A percentile compares a stretch with the other conserved stretches of the same genome.
phyloP scores from a whole-genome alignment of 2,329 filamentous ascomycete species.

The Paramyrothecium roridum region DNA sequence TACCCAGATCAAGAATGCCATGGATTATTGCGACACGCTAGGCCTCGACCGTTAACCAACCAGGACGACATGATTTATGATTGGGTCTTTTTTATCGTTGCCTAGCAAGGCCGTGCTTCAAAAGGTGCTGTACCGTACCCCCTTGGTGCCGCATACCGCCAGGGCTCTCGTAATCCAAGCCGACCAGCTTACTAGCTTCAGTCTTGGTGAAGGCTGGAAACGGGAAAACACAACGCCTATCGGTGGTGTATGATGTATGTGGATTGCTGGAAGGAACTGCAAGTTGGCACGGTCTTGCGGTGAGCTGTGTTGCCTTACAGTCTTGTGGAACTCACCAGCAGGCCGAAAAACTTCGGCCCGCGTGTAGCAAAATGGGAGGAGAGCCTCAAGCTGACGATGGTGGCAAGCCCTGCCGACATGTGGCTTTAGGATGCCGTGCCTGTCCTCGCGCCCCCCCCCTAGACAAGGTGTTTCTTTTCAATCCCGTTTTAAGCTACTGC shows the following conservation, averaged over 20 bases:
- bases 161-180: not conserved
- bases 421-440: no score
- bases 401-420: no score
- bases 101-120: not conserved
- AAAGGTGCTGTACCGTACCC: not conserved
- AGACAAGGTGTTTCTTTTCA: not conserved
- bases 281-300: not conserved
- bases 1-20: no score
- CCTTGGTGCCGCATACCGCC: not conserved
- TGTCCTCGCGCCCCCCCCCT: no score
- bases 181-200: not conserved
- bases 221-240: not conserved
- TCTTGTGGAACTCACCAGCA: no score
- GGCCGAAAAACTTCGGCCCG: no score
- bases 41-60: no score
- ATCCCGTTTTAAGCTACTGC: not conserved
- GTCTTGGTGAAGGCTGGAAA: not conserved
- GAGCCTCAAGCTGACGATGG: no score
- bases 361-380: no score
- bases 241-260: not conserved
- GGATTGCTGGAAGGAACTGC: not conserved
- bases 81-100: no score
- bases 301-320: not conserved
- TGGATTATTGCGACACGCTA: no score
- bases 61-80: no score